A percentile compares a stretch with the other conserved stretches of the same genome.
phyloP scores from a whole-genome alignment of 805 yeast species.

The Lipomyces yamanashiensis region DNA sequence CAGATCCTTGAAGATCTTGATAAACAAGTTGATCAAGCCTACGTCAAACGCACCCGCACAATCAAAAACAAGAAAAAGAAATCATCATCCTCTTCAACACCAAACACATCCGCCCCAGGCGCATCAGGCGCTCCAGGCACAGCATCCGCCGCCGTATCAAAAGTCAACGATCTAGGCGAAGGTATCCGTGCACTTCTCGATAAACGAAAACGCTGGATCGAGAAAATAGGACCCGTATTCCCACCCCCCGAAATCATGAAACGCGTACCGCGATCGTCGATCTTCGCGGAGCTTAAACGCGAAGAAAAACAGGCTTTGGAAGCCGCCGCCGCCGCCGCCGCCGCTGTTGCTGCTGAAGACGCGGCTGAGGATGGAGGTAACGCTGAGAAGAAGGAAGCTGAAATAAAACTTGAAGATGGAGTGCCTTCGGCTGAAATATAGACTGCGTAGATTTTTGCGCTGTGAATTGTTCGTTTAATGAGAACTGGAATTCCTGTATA shows the following conservation, averaged over 20 bases:
- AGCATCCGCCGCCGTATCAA: constrained; percentile 27
- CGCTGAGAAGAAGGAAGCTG: not conserved
- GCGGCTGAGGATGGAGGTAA: not conserved
- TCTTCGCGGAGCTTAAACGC: constrained; percentile 52
- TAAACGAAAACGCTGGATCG: constrained; percentile 86
- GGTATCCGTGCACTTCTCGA: constrained; percentile 81
- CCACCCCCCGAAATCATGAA: constrained; percentile 69
- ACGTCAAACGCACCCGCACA: constrained; percentile 76
- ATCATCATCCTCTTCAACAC: not conserved
- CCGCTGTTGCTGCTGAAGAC: not conserved
- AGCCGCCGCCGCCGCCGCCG: constrained; percentile 13
- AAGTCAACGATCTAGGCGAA: constrained; percentile 51
- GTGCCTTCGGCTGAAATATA: not conserved
- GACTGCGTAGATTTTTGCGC: not conserved
- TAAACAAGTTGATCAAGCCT: constrained; percentile 95
- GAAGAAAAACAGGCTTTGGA: constrained; percentile 4
- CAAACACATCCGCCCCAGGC: constrained; percentile 35
- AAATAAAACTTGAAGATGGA: not conserved
- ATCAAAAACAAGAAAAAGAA: constrained; percentile 67
- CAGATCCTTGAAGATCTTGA: constrained; percentile 91
- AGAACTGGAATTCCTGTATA: too few species aligned
- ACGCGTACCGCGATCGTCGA: constrained; percentile 67
- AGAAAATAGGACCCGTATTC: constrained; percentile 86
- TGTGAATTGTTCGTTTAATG: too few species aligned
- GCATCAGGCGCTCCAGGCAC: constrained; percentile 9